phyloP scores from a whole-genome alignment of 768 basidiomycete species.

The Tylopilus sp. region DNA sequence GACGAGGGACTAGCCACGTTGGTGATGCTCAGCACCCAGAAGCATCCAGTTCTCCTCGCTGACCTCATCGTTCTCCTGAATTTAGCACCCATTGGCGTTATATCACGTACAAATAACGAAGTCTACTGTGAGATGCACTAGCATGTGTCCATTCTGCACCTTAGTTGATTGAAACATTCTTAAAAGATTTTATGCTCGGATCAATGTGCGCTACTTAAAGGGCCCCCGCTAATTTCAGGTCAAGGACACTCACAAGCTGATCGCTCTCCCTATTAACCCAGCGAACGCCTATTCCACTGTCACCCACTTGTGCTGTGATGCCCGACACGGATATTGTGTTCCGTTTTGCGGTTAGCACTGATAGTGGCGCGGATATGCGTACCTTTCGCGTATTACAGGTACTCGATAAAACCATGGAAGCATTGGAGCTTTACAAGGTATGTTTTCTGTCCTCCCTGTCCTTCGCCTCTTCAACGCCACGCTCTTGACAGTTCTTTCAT shows the following conservation, averaged over 20 bases:
- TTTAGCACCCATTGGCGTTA: constrained; percentile 15
- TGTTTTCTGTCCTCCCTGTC: neutral
- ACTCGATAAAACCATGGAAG: constrained; percentile 23
- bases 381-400: constrained; percentile 41
- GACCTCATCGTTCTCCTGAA: constrained; percentile 27
- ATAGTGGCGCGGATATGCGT: constrained; percentile 37
- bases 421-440: constrained; percentile 45
- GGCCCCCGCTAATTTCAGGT: constrained; percentile 1
- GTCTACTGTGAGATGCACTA: neutral
- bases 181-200: constrained; percentile 21
- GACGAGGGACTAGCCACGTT: neutral
- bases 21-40: constrained; percentile 3
- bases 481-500: constrained; percentile 37
- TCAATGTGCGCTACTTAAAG: constrained; percentile 20
- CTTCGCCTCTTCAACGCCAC: neutral
- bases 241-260: constrained; percentile 6
- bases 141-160: constrained; percentile 14
- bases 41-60: constrained; percentile 4
- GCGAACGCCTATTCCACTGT: neutral
- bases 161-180: constrained; percentile 15
- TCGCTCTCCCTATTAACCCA: neutral
- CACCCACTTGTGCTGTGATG: constrained; percentile 18
- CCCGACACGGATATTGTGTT: constrained; percentile 36
- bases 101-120: constrained; percentile 29
- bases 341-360: constrained; percentile 34